Evolutionary conservation across 2,329 filamentous ascomycete species (phyloP).

Genomic region (Venturia aucupariae): DNA sequence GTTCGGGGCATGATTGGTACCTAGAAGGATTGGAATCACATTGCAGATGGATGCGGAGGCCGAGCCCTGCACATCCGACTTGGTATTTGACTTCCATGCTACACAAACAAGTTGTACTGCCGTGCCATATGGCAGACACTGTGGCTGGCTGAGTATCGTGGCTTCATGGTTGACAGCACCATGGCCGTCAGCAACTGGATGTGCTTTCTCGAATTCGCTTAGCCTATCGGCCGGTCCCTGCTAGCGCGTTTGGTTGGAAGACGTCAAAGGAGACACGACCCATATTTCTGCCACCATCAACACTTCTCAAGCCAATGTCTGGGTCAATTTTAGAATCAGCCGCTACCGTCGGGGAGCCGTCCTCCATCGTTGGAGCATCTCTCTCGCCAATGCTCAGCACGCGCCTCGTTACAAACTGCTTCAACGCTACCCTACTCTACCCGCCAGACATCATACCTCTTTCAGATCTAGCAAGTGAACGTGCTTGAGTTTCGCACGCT

Average conservation of each 20-base stretch:
- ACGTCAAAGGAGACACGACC: not conserved
- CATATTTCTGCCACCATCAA: not conserved
- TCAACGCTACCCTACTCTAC: not conserved
- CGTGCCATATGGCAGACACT: not conserved
- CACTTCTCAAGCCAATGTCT: not conserved
- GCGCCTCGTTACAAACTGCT: not conserved
- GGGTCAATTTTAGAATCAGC: not conserved
- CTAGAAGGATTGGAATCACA: not conserved
- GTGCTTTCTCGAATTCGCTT: not conserved
- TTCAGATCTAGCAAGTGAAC: not conserved
- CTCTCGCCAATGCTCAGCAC: not conserved
- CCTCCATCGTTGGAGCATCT: not conserved
- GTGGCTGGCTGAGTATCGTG: not conserved
- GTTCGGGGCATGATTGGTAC: not conserved
- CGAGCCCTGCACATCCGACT: not conserved
- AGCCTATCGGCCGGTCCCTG: not conserved
- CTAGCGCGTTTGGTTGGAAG: not conserved
- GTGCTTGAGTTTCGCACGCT: not conserved
- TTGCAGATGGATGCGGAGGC: not conserved
- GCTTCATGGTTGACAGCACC: not conserved
- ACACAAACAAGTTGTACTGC: not conserved
- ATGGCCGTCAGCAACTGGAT: not conserved
- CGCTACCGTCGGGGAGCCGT: not conserved
- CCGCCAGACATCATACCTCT: slow-evolving; percentile 2
- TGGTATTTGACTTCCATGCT: not conserved